Conservation (phyloP, 345 rosid genomes). For the Excoecaria agallocha region DNA sequence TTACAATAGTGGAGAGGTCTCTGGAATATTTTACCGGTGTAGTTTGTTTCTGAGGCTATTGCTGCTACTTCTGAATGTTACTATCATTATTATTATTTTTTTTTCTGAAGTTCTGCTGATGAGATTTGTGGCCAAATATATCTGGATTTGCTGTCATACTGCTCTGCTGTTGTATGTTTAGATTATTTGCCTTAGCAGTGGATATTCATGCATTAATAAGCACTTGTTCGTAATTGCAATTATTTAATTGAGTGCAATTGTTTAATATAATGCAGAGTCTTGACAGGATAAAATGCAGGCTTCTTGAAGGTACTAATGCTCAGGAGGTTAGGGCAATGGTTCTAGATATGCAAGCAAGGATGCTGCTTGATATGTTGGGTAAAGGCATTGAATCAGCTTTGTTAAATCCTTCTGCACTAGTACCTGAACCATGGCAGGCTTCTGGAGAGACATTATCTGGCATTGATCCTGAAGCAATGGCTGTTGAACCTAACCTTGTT, state of each 20-base stretch:
- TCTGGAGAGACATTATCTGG: constrained; percentile 63
- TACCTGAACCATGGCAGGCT: constrained; percentile 84
- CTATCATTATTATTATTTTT: constrained; percentile 10
- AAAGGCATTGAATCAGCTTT: constrained; percentile 98
- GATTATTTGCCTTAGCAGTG: neutral
- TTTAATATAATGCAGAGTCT: constrained; percentile 64
- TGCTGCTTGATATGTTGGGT: constrained; percentile 96
- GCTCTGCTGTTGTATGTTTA: neutral
- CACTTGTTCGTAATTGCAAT: constrained; percentile 9
- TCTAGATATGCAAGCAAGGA: constrained; percentile 96
- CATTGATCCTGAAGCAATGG: constrained; percentile 90
- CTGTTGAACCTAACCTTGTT: constrained; percentile 89
- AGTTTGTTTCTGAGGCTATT: neutral
- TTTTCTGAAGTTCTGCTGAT: neutral
- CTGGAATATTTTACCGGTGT: neutral
- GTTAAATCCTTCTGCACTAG: constrained; percentile 86
- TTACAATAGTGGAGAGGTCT: neutral
- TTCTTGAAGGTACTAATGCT: constrained; percentile 96
- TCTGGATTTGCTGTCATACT: neutral
- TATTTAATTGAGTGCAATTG: constrained; percentile 20
- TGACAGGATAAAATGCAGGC: constrained; percentile 95
- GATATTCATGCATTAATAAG: neutral
- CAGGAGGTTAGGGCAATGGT: constrained; percentile 99
- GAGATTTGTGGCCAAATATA: no score
- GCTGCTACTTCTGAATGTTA: neutral